These are phyloP conservation scores for Cystofilobasidium capitatum DNA, from an alignment of 768 basidiomycete genomes.

Conservation along the genomic window DNA sequence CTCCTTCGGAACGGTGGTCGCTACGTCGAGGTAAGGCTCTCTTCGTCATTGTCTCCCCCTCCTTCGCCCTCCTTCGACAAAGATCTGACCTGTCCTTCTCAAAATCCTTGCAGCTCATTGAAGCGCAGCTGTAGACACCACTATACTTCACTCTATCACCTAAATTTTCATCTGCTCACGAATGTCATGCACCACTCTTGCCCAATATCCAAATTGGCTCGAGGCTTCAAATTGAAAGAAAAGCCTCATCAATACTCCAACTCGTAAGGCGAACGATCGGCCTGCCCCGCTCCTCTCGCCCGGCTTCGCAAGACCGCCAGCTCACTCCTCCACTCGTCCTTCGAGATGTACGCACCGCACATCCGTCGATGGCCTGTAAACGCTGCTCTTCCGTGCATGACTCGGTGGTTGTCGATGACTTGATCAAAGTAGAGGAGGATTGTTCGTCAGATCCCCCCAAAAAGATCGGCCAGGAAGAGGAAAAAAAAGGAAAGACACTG, in stretches of 20 bases:
- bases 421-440: background rate
- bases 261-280: background rate
- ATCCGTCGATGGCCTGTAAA: slow-evolving; percentile 74
- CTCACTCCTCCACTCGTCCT: slow-evolving; percentile 57
- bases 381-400: slow-evolving; percentile 15
- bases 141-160: background rate
- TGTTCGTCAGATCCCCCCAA: background rate
- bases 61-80: no score
- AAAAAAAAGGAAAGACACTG: slow-evolving; percentile 36
- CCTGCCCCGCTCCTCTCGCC: background rate
- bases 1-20: no score
- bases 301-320: slow-evolving; percentile 6
- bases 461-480: background rate
- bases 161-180: background rate
- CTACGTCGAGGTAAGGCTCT: no score
- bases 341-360: slow-evolving; percentile 90
- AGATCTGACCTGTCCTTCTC: background rate
- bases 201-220: no score
- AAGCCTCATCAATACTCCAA: background rate
- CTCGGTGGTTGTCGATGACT: slow-evolving; percentile 27
- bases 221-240: background rate
- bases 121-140: background rate
- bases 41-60: no score
- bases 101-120: background rate
- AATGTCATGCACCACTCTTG: background rate